Conservation (phyloP, 352 stramenopile species). For the Pythium periplocum region DNA sequence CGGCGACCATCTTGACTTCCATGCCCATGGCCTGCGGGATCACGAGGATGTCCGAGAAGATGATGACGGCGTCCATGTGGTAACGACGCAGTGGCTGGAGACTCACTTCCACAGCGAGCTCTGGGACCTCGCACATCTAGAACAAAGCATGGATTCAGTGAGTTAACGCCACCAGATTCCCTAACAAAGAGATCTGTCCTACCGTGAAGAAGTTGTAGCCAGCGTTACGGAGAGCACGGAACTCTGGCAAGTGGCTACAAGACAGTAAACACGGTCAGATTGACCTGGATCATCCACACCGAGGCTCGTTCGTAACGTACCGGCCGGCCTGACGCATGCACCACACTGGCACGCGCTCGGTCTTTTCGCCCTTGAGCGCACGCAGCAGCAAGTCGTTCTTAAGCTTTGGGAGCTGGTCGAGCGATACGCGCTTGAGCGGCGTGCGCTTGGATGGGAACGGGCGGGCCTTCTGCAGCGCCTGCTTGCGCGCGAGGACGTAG, state of each 20-base stretch:
- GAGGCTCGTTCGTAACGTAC: constrained; percentile 37
- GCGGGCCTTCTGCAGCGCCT: constrained; percentile 29
- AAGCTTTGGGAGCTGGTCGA: constrained; percentile 71
- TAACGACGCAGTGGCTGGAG: constrained; percentile 94
- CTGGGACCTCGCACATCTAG: constrained; percentile 80
- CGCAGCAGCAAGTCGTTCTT: constrained; percentile 90
- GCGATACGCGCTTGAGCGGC: constrained; percentile 59
- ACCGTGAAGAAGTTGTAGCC: constrained; percentile 90
- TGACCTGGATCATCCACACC: not conserved
- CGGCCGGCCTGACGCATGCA: constrained; percentile 97
- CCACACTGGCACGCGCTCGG: constrained; percentile 93
- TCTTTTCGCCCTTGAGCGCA: constrained; percentile 80
- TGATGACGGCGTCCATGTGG: constrained; percentile 96
- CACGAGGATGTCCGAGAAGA: constrained; percentile 99
- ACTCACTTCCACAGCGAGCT: constrained; percentile 94
- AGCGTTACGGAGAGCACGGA: constrained; percentile 72
- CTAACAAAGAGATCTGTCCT: not conserved
- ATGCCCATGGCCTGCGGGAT: constrained; percentile 96
- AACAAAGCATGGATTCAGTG: not conserved
- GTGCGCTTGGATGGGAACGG: constrained; percentile 67
- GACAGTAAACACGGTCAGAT: constrained; percentile 1
- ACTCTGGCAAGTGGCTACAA: constrained; percentile 81
- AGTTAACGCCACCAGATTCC: not conserved
- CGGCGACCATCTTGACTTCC: constrained; percentile 94
- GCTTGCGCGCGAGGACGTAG: constrained; percentile 54